Conservation (phyloP, 2,329 filamentous ascomycete genomes). For the Botryotinia narcissicola region DNA sequence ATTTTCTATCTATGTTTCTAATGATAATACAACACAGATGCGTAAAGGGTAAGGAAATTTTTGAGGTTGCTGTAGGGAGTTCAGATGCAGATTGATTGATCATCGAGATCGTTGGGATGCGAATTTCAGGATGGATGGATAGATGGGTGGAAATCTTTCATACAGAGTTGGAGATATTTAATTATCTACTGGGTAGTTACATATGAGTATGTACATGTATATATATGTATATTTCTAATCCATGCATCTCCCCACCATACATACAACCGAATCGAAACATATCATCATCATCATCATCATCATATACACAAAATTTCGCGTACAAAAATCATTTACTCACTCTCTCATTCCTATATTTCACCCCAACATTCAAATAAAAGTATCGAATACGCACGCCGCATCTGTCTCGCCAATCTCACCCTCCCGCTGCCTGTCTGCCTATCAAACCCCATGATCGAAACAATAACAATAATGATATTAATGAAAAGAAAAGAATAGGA, state of each 20-base stretch:
- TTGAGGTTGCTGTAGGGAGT: neutral
- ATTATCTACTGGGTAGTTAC: too few species aligned
- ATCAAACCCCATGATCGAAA: too few species aligned
- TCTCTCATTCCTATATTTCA: neutral
- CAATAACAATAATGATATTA: too few species aligned
- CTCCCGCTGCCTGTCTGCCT: too few species aligned
- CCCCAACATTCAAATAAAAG: neutral
- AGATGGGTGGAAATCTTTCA: neutral
- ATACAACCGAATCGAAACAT: neutral
- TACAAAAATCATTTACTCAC: neutral
- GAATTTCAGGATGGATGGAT: neutral
- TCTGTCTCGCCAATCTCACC: too few species aligned
- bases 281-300: too few species aligned
- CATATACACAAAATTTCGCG: too few species aligned
- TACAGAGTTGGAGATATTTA: neutral
- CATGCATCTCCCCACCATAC: neutral
- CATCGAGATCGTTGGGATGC: too few species aligned
- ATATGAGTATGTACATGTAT: neutral
- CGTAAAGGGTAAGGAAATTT: too few species aligned
- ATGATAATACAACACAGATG: neutral
- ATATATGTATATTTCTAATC: neutral
- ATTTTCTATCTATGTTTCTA: neutral
- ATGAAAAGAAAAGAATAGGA: too few species aligned
- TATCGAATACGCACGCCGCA: neutral
- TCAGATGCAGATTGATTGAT: neutral